Evolutionary conservation across 1,139 yeast species (phyloP).

Genomic region (Pichia sp.): DNA sequence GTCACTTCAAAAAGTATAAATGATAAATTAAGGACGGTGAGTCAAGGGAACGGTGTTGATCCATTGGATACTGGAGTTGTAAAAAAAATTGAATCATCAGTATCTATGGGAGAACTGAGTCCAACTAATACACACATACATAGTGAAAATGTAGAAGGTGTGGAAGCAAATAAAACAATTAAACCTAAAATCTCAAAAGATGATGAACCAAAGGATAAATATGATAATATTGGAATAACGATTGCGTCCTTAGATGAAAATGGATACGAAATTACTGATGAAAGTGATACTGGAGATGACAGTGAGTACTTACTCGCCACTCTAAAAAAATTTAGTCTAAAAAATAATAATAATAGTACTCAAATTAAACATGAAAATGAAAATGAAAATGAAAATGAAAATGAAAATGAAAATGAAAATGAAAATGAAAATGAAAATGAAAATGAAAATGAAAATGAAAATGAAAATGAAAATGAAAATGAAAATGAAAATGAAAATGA

Average conservation of each 20-base stretch:
- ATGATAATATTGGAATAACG: slow-evolving; percentile 11
- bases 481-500: too few species aligned
- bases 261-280: slow-evolving; percentile 14
- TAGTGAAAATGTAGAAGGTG: too few species aligned
- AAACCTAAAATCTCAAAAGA: not conserved
- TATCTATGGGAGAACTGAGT: slow-evolving; percentile 1
- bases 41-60: slow-evolving; percentile 3
- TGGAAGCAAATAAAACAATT: not conserved
- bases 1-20: not conserved
- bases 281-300: slow-evolving; percentile 2
- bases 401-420: too few species aligned
- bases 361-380: not conserved
- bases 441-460: not conserved
- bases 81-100: not conserved
- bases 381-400: too few species aligned
- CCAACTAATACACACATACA: slow-evolving; percentile 1
- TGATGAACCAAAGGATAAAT: not conserved
- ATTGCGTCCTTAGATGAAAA: slow-evolving; percentile 18
- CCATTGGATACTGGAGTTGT: slow-evolving; percentile 1
- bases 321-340: slow-evolving; percentile 4
- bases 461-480: too few species aligned
- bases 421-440: not conserved
- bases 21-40: not conserved
- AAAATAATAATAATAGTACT: slow-evolving; percentile 14
- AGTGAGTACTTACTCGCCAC: not conserved